Base-by-base conservation (phyloP, 257 asterid species). In the Scutellaria barbata region DNA sequence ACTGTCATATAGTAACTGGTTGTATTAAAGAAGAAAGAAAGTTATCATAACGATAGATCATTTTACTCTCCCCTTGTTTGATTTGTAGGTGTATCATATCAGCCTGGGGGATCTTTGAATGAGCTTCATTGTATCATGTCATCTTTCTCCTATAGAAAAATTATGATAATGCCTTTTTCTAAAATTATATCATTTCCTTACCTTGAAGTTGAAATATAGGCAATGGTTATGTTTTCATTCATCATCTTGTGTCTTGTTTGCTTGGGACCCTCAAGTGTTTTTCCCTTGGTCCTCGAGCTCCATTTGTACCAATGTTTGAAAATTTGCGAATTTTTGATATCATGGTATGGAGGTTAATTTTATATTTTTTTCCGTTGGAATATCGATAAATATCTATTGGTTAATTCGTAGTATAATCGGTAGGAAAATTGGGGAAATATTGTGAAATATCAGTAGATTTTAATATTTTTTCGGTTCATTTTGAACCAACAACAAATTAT, bases 1-100 rank as follows among this genome's bases (percentile, higher is more conserved):
- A 43, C 53, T 39, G 37, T 42, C 61, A 46, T 66, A 54, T 41
- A 50, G 76, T 63, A 37, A 63, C 62, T 51, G 72, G 64, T 45
- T 66, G 56, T 33, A 54, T 65, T 64, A 43, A 67, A 48, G 48
- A 18, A 53, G 66, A 66, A 55, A 76, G 76, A 56, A 10, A 65
- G 41, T 53, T 65, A 68, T 73, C 85, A 83, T 85, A 82, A 83
- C 77, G 80, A 82, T 81, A 85, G 85, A 79, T 75, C 48, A 52
- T 53, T 74, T 48, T 73, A 68, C 47, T 42, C 5, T 30, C 74
- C 76, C 43, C 11, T 74, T 8, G 70, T 77, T 72, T 70, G 52
- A 74, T 87, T 62, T 54, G 67, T 51, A 70, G 83, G 84, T 76
- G 53, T 54, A 66, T 16, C 66, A 52, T 61, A 60, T 16, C 66